These are phyloP conservation scores for Domatiomyces catenatus DNA, from an alignment of 2,329 filamentous ascomycete genomes.

Conservation along the genomic window DNA sequence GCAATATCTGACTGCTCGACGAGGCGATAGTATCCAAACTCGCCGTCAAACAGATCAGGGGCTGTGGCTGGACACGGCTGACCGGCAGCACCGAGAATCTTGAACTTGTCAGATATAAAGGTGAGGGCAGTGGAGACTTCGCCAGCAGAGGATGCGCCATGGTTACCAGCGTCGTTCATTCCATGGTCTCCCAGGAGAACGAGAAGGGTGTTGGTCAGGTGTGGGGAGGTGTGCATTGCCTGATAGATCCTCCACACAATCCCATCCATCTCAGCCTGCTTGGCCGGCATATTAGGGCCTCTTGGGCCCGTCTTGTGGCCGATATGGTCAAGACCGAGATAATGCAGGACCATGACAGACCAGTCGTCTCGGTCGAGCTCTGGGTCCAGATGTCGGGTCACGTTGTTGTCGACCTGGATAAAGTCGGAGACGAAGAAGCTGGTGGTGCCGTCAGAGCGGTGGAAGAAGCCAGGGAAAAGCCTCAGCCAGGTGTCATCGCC, in stretches of 20 bases:
- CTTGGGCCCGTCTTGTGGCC: slow-evolving; percentile 87
- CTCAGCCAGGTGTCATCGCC: slow-evolving; percentile 98
- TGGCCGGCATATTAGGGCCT: slow-evolving; percentile 79
- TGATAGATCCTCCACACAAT: slow-evolving; percentile 63
- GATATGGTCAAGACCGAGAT: slow-evolving; percentile 90
- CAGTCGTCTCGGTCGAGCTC: slow-evolving; percentile 70
- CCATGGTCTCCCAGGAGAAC: slow-evolving; percentile 88
- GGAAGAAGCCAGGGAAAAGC: slow-evolving; percentile 79
- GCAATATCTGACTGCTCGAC: slow-evolving; percentile 94
- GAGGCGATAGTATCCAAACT: slow-evolving; percentile 68
- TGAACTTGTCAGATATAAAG: slow-evolving; percentile 71
- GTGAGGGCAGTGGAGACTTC: slow-evolving; percentile 88
- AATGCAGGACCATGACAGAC: slow-evolving; percentile 89
- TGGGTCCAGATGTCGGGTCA: slow-evolving; percentile 69
- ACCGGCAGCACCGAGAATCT: slow-evolving; percentile 20
- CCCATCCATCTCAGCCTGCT: slow-evolving; percentile 84
- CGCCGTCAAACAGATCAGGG: slow-evolving; percentile 33
- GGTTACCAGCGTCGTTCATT: slow-evolving; percentile 98
- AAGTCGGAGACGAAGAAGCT: slow-evolving; percentile 99
- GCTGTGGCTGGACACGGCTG: slow-evolving; percentile 32
- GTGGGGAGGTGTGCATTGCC: slow-evolving; percentile 53
- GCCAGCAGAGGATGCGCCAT: slow-evolving; percentile 82
- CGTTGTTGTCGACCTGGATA: slow-evolving; percentile 93
- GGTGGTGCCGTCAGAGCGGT: slow-evolving; percentile 76
- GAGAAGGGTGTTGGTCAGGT: slow-evolving; percentile 65